Evolutionary conservation across 495 filamentous ascomycete genomes (phyloP), one percentile per base, ranked within the genome.

Genomic region (Neurospora hispaniola): DNA sequence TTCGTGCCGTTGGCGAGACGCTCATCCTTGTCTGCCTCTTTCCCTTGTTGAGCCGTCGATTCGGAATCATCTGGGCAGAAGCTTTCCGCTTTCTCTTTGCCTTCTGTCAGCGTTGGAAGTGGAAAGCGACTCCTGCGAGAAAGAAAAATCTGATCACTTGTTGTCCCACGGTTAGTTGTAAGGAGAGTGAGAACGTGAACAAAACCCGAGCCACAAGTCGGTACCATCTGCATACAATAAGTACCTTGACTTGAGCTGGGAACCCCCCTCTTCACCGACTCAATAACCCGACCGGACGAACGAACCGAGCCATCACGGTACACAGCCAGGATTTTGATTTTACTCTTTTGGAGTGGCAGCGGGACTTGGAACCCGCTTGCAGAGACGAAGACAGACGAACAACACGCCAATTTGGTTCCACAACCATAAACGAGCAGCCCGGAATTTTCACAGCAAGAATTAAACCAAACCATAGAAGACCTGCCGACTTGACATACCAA

Each of bases 1-100:
- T 18, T 35, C 54, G 27, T 66, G 27, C 16, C 54, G 54, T 66
- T 66, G 54, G 54, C 54, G 54, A 66, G 54, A 66, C 54, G 54
- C 27, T 70, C n/a, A 41, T 42, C 71, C 42, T 69, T 74, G 70
- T 74, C 73, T 78, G 72, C 71, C 70, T 62, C 42, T 70, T 74
- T 72, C 69, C 62, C 44, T 73, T 70, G 48, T 59, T 59, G 48
- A 59, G 48, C 48, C 48, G 10, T 59, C 48, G 20, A 59, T 59
- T 59, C 48, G 48, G 20, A 59, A 59, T 14, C 48, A 59, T 59
- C 48, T 59, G 48, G 48, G 48, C 20, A 59, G 23, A 72, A 73
- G 46, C 68, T 42, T 70, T 71, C 75, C 69, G 54, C 46, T 69
- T 42, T 73, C 43, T 71, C 71, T 62, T 66, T 35, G 54, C 54